Base-by-base conservation (phyloP, 495 filamentous ascomycete genomes). In the Aspergillus campestris region DNA sequence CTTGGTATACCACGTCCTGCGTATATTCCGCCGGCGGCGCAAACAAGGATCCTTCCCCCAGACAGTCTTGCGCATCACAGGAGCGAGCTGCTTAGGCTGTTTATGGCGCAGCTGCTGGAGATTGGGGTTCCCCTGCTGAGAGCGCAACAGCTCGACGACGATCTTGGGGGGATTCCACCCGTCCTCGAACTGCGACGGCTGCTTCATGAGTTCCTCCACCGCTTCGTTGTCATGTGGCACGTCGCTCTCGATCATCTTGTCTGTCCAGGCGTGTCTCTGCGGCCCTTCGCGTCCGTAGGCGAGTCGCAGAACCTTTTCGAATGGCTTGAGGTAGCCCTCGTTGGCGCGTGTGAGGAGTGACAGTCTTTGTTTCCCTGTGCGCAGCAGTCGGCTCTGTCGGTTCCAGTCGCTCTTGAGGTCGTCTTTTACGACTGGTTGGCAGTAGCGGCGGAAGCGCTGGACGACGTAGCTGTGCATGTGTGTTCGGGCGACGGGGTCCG, bases 231-330 rank as follows among this genome's bases (percentile, higher is more conserved):
- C 55, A 13, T 49, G 34, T 0, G 73, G 66, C 8, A 62, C 43
- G 13, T 69, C 51, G 9, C 57, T 62, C 9, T 47, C 45, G 10
- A 80, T 48, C 28, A 89, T 49, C 0, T 70, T 53, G 1, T 59
- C 34, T 24, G 87, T 43, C 18, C 95, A 66, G 35, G 82, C 63
- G 31, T 83, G 78, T 38, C 82, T 72, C 35, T 85, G 76, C 52
- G 66, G 78, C 11, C 91, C 90, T 3, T 64, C 62, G 28, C 91
- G 81, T 3, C 89, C 92, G 60, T 94, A 92, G 27, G 83, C 77
- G 36, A 75, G 52, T 5, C 73, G 52, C 14, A 95, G 60, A 8
- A 95, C 69, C 32, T 72, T 81, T 28, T 76, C 64, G 27, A 95
- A 69, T 11, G 80, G 74, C 7, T 62, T 51, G 9, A 70, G 35